Base-by-base conservation (phyloP, 2,329 filamentous ascomycete genomes). In the Trichothecium roseum region DNA sequence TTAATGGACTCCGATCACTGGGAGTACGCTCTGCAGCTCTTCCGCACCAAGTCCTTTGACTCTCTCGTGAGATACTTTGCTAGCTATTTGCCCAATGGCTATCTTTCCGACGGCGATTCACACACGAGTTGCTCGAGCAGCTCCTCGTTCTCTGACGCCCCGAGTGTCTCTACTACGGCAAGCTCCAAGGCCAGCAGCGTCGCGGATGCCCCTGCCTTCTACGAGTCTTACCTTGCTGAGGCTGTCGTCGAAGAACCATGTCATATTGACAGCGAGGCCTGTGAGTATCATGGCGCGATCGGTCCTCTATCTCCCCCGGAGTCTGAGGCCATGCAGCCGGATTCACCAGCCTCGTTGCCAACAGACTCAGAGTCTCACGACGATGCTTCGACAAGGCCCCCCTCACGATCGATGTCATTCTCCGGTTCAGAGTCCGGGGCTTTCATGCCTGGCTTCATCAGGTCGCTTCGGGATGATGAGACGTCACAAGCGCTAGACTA, bases 21-120 rank as follows among this genome's bases (percentile, higher is more conserved):
- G 72, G 63, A 71, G 43, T 56, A 67, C 43, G 72, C 72, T 18
- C 49, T 75, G 18, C 72, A 76, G 48, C 66, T 76, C 37, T 76
- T 77, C 48, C 67, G 72, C 12, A 72, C 71, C 8, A 68, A 62
- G 46, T 74, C 70, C 3, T 66, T 74, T 37, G 72, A 77, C 51
- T 75, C 72, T 14, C 68, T 77, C 40, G 68, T 77, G 41, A 63
- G 71, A 42, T 75, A 72, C 49, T 77, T 74, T 51, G 60, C 69
- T 15, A 75, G 69, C 32, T 76, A 76, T 42, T 64, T 77, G 7
- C 71, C 72, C 18, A 55, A 64, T 9, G 58, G 66, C 40, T 67
- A 70, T 39, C 50, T 62, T 3, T 24, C 20, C 20, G 20, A 24
- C 10, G 20, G 20, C 20, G 20, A 10, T 24, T 24, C 20, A 10